Percentiles rank a stretch among this genome's conserved stretches.
phyloP scores from a whole-genome alignment of 331 rosid genomes.

The Malus hybrid region DNA sequence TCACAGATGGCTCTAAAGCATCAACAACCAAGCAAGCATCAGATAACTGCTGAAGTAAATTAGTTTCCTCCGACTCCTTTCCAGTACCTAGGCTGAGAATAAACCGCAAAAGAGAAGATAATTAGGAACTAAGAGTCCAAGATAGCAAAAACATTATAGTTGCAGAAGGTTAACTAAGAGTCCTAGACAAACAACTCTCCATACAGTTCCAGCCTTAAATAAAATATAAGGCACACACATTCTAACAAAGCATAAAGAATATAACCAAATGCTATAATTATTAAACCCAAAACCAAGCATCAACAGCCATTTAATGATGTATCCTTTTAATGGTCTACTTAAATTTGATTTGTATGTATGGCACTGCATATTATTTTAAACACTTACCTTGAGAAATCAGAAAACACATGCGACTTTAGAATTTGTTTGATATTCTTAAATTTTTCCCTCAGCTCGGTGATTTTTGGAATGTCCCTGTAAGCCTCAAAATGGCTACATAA shows the following conservation, averaged over 20 bases:
- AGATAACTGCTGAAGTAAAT: conserved; percentile 84
- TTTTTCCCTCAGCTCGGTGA: conserved; percentile 96
- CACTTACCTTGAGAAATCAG: conserved; percentile 90
- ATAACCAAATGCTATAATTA: neutral
- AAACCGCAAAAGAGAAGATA: conserved; percentile 29
- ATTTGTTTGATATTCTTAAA: conserved; percentile 96
- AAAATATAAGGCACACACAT: neutral
- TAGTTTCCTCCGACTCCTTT: conserved; percentile 90
- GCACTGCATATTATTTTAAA: neutral
- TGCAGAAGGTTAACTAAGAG: neutral
- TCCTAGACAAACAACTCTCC: neutral
- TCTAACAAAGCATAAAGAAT: neutral
- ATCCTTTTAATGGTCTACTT: neutral
- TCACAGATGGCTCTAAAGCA: conserved; percentile 95
- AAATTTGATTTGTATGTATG: neutral
- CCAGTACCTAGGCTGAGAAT: conserved; percentile 98
- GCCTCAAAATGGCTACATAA: conserved; percentile 97
- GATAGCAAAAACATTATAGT: neutral
- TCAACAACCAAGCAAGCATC: conserved; percentile 98
- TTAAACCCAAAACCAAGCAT: neutral
- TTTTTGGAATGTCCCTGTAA: conserved; percentile 93
- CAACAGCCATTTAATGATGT: neutral
- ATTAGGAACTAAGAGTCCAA: neutral
- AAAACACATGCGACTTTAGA: conserved; percentile 90
- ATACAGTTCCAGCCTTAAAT: no score